Evolutionary conservation across 352 stramenopile genomes (phyloP), one percentile per base, ranked within the genome.

Genomic region (Phytophthora crassamura): DNA sequence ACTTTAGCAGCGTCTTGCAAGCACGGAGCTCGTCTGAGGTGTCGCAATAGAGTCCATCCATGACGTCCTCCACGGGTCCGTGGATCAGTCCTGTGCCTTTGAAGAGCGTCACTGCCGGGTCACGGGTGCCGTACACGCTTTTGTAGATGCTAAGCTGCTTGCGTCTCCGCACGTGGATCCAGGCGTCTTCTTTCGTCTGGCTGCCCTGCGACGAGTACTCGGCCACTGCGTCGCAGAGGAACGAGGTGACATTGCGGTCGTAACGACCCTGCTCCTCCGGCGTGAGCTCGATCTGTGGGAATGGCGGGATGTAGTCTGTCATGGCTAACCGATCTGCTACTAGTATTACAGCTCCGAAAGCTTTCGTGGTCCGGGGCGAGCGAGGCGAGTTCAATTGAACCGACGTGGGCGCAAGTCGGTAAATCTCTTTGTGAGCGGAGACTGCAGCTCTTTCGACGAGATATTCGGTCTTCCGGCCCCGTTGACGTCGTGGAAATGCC

Each of bases 31-130:
- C 69, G 11, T 84, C 67, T 36, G 75, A 81, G 6, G 64, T 76
- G 56, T 84, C 72, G 15, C 65, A 75, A 38, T 84, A 84, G n/a
- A 84, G 64, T 46, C 75, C 75, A 32, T 80, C 74, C 75, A 84
- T 81, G 28, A 81, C 60, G 49, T 81, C 72, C 22, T 69, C 33
- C n/a, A 84, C 38, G 4, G 75, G 57, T 46, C 74, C 77, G 12
- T 65, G 28, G 47, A 85, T 69, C 7, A 71, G 35, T 34, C 74
- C 74, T 33, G 70, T 63, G 36, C 77, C 74, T 50, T 79, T 70
- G 45, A 82, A 67, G 7, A 82, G 67, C 41, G 71, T 80, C 59
- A 80, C 71, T 18, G 75, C 68, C 25, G 77, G 65, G 54, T 86
- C 65, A 7, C 59, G 59, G 14, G 75, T 73, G 45, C 64, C 68